Conservation (phyloP, 2,329 filamentous ascomycete genomes). For the Aspergillus niger region DNA sequence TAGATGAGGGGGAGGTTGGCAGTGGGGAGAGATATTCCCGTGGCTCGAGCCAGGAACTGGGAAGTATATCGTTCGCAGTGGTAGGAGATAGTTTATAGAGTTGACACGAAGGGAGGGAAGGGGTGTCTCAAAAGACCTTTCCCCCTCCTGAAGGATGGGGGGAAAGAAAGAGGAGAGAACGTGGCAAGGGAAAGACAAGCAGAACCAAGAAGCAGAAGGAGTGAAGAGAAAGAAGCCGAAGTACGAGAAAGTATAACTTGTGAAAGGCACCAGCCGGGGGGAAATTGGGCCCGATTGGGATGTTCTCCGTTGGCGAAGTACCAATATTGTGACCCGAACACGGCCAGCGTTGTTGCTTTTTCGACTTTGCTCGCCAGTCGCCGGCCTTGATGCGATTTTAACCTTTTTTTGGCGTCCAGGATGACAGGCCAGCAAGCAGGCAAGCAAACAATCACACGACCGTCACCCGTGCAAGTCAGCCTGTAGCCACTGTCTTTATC, state of each 20-base stretch:
- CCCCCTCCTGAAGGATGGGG: background rate
- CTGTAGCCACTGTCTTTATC: conserved; percentile 6
- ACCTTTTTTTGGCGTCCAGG: conserved; percentile 9
- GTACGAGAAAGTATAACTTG: background rate
- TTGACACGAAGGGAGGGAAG: background rate
- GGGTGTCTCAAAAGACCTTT: background rate
- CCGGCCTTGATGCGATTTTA: conserved; percentile 3
- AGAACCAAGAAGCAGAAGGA: background rate
- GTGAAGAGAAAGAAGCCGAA: conserved; percentile 1
- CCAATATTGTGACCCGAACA: conserved; percentile 4
- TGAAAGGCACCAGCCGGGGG: background rate
- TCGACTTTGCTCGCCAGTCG: background rate
- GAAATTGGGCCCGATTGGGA: conserved; percentile 2
- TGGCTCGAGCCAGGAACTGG: background rate
- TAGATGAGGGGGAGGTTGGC: background rate
- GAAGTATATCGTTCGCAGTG: background rate
- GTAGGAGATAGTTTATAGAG: background rate
- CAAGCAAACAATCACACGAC: conserved; percentile 8
- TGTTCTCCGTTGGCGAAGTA: background rate
- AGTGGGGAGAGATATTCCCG: background rate
- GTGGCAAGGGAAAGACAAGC: conserved; percentile 6
- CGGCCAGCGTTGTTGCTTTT: conserved; percentile 5
- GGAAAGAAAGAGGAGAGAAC: background rate
- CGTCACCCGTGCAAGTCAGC: conserved; percentile 4
- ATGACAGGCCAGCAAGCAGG: conserved; percentile 1